Evolutionary conservation across 1,139 yeast species (phyloP).

Genomic region (Scheffersomyces lignicola): DNA sequence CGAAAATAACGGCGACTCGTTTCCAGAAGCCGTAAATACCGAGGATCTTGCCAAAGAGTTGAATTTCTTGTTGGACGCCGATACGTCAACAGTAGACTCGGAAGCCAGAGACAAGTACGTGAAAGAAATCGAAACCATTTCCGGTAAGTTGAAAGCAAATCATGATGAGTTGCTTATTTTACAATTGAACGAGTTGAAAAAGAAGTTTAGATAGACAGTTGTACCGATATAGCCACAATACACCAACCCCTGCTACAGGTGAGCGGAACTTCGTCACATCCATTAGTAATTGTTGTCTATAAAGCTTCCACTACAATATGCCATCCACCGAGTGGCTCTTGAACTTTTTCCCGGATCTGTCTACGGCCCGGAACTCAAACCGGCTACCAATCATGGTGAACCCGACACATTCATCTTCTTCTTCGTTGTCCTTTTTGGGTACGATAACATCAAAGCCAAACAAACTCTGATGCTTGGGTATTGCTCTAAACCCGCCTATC

Average conservation of each 20-base stretch:
- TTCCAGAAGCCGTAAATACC: slow-evolving; percentile 17
- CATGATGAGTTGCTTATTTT: slow-evolving; percentile 24
- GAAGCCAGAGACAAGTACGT: slow-evolving; percentile 10
- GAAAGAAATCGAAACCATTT: slow-evolving; percentile 15
- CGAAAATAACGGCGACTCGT: slow-evolving; percentile 5
- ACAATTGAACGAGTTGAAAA: slow-evolving; percentile 23
- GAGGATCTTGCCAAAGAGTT: slow-evolving; percentile 19
- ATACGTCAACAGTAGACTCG: slow-evolving; percentile 5
- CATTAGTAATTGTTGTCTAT: slow-evolving; percentile 2
- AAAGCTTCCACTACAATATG: slow-evolving; percentile 25
- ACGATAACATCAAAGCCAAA: slow-evolving; percentile 56
- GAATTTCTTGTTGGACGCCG: slow-evolving; percentile 14
- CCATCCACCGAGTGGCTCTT: slow-evolving; percentile 75
- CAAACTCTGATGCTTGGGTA: slow-evolving; percentile 61
- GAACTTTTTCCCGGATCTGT: slow-evolving; percentile 83
- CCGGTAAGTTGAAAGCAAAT: slow-evolving; percentile 11
- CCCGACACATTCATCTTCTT: slow-evolving; percentile 37
- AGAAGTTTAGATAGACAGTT: slow-evolving; percentile 8
- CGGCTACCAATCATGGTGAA: slow-evolving; percentile 81
- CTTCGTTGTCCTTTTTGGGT: slow-evolving; percentile 22
- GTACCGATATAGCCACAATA: too few relatives aligned
- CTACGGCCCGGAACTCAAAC: slow-evolving; percentile 72
- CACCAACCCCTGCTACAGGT: too few relatives aligned
- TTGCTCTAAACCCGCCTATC: slow-evolving; percentile 53
- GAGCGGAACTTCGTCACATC: too few relatives aligned